phyloP scores from a whole-genome alignment of 1,284 basidiomycete genomes.

The Papiliotrema nemorosa region DNA sequence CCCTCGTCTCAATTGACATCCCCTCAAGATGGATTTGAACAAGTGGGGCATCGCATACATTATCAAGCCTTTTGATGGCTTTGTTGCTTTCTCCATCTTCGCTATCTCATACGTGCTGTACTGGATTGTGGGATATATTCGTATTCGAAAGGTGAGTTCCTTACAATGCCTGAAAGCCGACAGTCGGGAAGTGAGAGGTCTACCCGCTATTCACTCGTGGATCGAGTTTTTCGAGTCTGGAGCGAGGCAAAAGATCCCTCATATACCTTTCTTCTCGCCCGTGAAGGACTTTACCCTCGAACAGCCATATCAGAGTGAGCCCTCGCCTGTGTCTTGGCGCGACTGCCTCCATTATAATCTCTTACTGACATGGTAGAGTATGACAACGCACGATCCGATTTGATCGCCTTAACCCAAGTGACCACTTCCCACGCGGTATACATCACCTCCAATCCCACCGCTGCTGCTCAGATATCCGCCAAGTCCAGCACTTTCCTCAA shows the following conservation, averaged over 20 bases:
- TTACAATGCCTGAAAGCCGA: background rate
- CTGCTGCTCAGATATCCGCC: slow-evolving; percentile 6
- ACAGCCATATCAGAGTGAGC: slow-evolving; percentile 13
- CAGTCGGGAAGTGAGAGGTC: slow-evolving; percentile 18
- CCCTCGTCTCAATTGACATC: no score
- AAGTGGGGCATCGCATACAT: background rate
- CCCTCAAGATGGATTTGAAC: no score
- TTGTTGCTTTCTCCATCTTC: background rate
- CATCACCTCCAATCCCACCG: slow-evolving; percentile 12
- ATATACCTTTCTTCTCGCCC: slow-evolving; percentile 21
- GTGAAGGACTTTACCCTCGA: slow-evolving; percentile 11
- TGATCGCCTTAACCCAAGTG: slow-evolving; percentile 17
- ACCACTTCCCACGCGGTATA: slow-evolving; percentile 20
- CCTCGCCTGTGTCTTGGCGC: no score
- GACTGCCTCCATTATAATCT: background rate
- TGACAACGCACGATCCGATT: slow-evolving; percentile 17
- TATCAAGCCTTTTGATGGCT: background rate
- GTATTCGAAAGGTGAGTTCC: background rate
- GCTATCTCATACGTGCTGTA: no score
- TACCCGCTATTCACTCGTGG: slow-evolving; percentile 17
- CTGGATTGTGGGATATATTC: background rate
- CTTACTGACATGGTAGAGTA: slow-evolving; percentile 13
- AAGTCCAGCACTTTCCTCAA: slow-evolving; percentile 13
- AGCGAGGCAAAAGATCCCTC: slow-evolving; percentile 14
- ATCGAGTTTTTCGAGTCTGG: slow-evolving; percentile 22